Percentiles rank a stretch among this genome's conserved stretches.
phyloP scores from a whole-genome alignment of 2,329 filamentous ascomycete species.

The Hymenoscyphus infarciens region DNA sequence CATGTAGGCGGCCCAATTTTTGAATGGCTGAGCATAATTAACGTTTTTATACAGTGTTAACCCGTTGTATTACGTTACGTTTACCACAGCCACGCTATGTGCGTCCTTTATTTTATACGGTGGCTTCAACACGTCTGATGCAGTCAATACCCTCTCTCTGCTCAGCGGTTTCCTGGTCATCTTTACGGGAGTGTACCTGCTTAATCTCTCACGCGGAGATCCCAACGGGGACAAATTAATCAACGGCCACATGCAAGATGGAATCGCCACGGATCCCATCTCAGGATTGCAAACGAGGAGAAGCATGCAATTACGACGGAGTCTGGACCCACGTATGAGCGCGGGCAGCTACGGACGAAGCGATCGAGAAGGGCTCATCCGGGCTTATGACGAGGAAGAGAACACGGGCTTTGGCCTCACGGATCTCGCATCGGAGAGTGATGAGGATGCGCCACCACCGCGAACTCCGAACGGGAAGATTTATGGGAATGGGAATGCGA shows the following conservation, averaged over 20 bases:
- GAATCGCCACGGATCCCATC: conserved; percentile 86
- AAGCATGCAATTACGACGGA: conserved; percentile 87
- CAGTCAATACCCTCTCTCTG: conserved; percentile 87
- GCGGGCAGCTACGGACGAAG: conserved; percentile 57
- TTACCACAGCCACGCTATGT: conserved; percentile 89
- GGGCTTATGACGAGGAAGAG: conserved; percentile 83
- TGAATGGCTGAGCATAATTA: conserved; percentile 10
- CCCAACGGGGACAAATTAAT: conserved; percentile 72
- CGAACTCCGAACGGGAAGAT: conserved; percentile 29
- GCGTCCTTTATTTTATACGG: conserved; percentile 95
- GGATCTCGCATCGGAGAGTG: conserved; percentile 75
- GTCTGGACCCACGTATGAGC: conserved; percentile 58
- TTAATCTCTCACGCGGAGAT: conserved; percentile 92
- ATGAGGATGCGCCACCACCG: conserved; percentile 48
- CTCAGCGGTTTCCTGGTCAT: conserved; percentile 92
- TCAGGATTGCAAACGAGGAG: conserved; percentile 84
- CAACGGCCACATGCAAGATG: conserved; percentile 62
- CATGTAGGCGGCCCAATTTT: conserved; percentile 60
- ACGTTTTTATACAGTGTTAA: conserved; percentile 52
- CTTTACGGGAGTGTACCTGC: conserved; percentile 90
- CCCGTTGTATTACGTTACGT: conserved; percentile 89
- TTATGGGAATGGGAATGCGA: conserved; percentile 33
- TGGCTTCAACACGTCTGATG: conserved; percentile 91
- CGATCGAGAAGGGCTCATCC: conserved; percentile 80
- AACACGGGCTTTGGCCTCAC: conserved; percentile 69